Percentiles rank a stretch among this genome's conserved stretches.
These are phyloP conservation scores for Hyaloscypha hepaticicola DNA, from an alignment of 495 filamentous ascomycete species.

Conservation along the genomic window DNA sequence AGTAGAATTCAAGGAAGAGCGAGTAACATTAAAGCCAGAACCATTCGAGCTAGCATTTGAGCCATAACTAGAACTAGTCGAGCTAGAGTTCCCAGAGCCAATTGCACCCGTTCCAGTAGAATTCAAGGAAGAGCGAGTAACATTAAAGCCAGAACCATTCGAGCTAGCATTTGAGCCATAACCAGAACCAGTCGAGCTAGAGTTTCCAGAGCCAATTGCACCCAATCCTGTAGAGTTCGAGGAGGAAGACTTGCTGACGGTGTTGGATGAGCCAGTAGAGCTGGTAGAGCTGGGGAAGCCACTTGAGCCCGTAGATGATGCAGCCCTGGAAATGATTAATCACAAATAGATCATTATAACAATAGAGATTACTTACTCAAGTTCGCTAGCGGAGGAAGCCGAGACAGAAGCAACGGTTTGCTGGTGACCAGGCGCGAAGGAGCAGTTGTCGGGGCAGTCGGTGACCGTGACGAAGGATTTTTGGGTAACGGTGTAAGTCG, in stretches of 20 bases:
- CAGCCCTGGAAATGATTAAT: too few species aligned
- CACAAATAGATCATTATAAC: too few species aligned
- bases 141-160: background rate
- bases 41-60: too few species aligned
- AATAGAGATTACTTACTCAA: too few species aligned
- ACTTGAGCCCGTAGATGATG: constrained; percentile 2
- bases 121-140: background rate
- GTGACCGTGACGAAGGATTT: constrained; percentile 15
- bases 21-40: background rate
- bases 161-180: background rate
- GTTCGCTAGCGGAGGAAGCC: too few species aligned
- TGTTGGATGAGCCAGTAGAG: background rate
- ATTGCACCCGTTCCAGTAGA: background rate
- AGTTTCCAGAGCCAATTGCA: background rate
- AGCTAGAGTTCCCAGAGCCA: background rate
- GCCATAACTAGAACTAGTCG: background rate
- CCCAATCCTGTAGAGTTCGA: background rate
- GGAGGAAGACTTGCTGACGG: too few species aligned
- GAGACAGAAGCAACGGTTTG: constrained; percentile 6
- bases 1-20: background rate
- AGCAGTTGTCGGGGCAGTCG: constrained; percentile 12
- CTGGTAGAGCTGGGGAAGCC: background rate
- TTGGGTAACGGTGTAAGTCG: constrained; percentile 17
- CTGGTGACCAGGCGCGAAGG: constrained; percentile 5
- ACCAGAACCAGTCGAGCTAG: background rate